Evolutionary conservation across 2,329 filamentous ascomycete genomes (phyloP), one percentile per base, ranked within the genome.

Genomic region (Tolypocladium paradoxum): DNA sequence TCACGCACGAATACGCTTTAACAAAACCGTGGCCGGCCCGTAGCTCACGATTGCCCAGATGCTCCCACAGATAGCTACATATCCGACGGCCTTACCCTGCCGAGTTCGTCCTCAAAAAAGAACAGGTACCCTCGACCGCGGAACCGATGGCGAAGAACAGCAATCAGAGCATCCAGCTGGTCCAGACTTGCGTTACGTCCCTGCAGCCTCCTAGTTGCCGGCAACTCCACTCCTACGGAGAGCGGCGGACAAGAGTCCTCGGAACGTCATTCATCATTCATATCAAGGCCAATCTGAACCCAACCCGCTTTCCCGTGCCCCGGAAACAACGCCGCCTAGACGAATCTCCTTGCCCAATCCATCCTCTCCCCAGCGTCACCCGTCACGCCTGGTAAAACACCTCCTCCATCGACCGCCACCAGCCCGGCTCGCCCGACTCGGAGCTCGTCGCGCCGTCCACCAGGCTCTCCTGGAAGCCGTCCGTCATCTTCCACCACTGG

Each of bases 401-500:
- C 69, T 88, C 84, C 64, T 87, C 82, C 22, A 85, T 65, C 2
- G 76, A 76, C 63, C 78, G 83, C 85, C 85, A 88, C 85, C 85
- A 88, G 12, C 75, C 65, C n/a, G 78, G 78, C 58, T 75, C 75
- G 2, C 81, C 83, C 6, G 77, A 74, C 58, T 79, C 76, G 56
- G 81, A 84, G 55, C 75, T 76, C 60, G 72, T 75, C 2, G 81
- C 82, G 0, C 81, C 83, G 0, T 77, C 73, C 2, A 85, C 78
- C 33, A 86, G 64, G 46, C 74, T 77, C 67, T 82, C 84, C 70
- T 91, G 88, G 75, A 84, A 88, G 16, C 75, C 74, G 66, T 92
- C 88, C 49, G 88, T 91, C 82, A 91, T 85, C 54, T 73, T 73
- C 87, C 87, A 92, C 88, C 88, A 92, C 66, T 87, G 83, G 53